phyloP scores from a whole-genome alignment of 768 basidiomycete species.

The Pleurotus platypus region DNA sequence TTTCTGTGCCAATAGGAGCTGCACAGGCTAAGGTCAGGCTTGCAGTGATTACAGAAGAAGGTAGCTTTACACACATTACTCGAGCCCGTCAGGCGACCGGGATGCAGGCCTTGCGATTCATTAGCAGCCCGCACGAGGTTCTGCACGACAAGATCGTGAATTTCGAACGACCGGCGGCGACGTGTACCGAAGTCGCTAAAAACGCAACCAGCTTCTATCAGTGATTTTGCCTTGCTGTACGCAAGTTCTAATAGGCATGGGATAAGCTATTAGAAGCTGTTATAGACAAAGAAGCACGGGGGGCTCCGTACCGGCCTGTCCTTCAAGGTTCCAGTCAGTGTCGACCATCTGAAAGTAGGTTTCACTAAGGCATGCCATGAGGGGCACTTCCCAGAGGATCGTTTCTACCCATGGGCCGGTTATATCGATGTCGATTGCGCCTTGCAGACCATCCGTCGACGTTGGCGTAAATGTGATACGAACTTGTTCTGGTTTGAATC shows the following conservation, averaged over 20 bases:
- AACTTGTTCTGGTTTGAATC: conserved; percentile 75
- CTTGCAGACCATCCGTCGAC: conserved; percentile 44
- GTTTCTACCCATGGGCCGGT: conserved; percentile 76
- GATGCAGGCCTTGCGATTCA: conserved; percentile 29
- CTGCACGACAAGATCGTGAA: conserved; percentile 76
- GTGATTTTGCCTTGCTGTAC: conserved; percentile 60
- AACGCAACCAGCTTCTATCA: conserved; percentile 61
- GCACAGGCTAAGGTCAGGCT: background rate
- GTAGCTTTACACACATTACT: conserved; percentile 68
- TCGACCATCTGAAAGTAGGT: conserved; percentile 75
- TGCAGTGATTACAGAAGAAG: conserved; percentile 2
- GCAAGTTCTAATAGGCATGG: conserved; percentile 53
- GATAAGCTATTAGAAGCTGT: background rate
- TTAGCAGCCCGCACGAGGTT: conserved; percentile 64
- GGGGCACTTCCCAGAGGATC: conserved; percentile 94
- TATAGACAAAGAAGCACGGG: background rate
- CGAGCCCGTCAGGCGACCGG: conserved; percentile 72
- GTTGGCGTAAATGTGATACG: conserved; percentile 59
- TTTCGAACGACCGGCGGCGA: conserved; percentile 65
- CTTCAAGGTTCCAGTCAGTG: conserved; percentile 83
- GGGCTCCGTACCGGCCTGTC: conserved; percentile 58
- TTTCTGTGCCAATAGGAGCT: conserved; percentile 86
- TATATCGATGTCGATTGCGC: conserved; percentile 70
- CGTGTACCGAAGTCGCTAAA: conserved; percentile 90
- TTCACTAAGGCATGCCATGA: conserved; percentile 92